Percentiles rank a stretch among this genome's conserved stretches.
phyloP scores from a whole-genome alignment of 352 stramenopile genomes.

The Phytophthora gonapodyides region DNA sequence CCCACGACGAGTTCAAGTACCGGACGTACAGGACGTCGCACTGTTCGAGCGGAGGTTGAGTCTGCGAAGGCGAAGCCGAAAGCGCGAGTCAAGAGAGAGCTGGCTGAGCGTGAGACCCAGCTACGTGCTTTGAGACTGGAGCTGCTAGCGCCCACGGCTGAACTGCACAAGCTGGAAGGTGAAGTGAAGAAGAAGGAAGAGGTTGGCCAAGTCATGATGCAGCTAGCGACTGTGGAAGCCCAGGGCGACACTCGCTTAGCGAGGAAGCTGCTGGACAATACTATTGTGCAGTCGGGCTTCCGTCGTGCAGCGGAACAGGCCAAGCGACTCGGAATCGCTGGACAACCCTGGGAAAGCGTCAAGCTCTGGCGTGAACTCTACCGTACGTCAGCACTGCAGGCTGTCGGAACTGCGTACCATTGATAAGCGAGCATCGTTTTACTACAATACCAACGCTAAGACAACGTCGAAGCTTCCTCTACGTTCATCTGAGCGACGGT shows the following conservation, averaged over 20 bases:
- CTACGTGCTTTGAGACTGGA: slow-evolving; percentile 46
- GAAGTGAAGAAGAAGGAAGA: slow-evolving; percentile 19
- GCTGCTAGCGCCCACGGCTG: slow-evolving; percentile 43
- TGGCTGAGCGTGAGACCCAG: slow-evolving; percentile 37
- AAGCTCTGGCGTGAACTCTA: slow-evolving; percentile 70
- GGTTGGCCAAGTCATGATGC: slow-evolving; percentile 28
- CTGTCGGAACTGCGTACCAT: slow-evolving; percentile 5
- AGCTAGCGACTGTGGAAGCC: slow-evolving; percentile 59
- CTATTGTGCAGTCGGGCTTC: slow-evolving; percentile 37
- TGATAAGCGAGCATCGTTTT: too few relatives aligned
- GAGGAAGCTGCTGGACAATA: slow-evolving; percentile 40
- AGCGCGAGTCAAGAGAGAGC: slow-evolving; percentile 37
- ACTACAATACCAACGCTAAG: slow-evolving; percentile 6
- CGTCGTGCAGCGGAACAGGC: slow-evolving; percentile 50
- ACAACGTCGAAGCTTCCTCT: slow-evolving; percentile 2
- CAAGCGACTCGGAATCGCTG: slow-evolving; percentile 38
- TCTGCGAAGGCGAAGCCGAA: slow-evolving; percentile 8
- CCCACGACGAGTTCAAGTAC: slow-evolving; percentile 14
- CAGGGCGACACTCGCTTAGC: slow-evolving; percentile 52
- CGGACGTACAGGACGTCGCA: slow-evolving; percentile 9
- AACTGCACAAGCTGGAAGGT: slow-evolving; percentile 2
- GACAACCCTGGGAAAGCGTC: slow-evolving; percentile 48
- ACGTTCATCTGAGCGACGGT: slow-evolving; percentile 17
- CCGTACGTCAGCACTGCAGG: slow-evolving; percentile 47
- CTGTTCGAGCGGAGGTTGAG: slow-evolving; percentile 8